phyloP scores from a whole-genome alignment of 345 rosid genomes.

The Arabis alpina region DNA sequence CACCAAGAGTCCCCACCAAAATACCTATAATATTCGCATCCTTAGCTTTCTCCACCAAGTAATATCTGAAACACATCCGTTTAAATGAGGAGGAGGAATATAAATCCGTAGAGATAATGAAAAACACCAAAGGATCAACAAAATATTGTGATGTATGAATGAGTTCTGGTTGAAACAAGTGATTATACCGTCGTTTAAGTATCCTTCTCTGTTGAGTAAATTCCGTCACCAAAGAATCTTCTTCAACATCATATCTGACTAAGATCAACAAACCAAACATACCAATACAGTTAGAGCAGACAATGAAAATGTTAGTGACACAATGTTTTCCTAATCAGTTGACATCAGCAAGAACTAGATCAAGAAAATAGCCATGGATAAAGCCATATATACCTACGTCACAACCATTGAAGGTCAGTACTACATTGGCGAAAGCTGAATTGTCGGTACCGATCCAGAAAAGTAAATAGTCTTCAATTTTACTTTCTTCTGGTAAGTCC shows the following conservation, averaged over 20 bases:
- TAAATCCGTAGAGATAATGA: background rate
- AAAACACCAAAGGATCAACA: background rate
- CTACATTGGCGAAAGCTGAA: constrained; percentile 85
- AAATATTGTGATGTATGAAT: constrained; percentile 2
- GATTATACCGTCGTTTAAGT: constrained; percentile 78
- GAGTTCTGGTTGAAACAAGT: constrained; percentile 8
- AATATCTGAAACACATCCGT: constrained; percentile 63
- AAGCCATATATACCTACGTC: constrained; percentile 69
- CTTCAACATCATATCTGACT: constrained; percentile 90
- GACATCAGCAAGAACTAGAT: constrained; percentile 10
- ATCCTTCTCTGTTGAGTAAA: constrained; percentile 75
- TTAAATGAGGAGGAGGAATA: constrained; percentile 3
- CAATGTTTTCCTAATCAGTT: background rate
- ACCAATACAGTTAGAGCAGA: background rate
- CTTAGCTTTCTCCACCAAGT: constrained; percentile 93
- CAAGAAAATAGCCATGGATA: constrained; percentile 9
- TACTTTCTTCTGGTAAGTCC: constrained; percentile 64
- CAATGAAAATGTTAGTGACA: background rate
- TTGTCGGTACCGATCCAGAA: constrained; percentile 78
- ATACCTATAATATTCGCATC: constrained; percentile 93
- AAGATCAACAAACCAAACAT: constrained; percentile 45
- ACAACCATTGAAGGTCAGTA: constrained; percentile 76
- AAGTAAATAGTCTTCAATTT: constrained; percentile 70
- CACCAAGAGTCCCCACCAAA: constrained; percentile 97
- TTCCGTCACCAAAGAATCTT: constrained; percentile 67